Conservation (phyloP, 2,329 filamentous ascomycete species). For the Helotiales sp. region DNA sequence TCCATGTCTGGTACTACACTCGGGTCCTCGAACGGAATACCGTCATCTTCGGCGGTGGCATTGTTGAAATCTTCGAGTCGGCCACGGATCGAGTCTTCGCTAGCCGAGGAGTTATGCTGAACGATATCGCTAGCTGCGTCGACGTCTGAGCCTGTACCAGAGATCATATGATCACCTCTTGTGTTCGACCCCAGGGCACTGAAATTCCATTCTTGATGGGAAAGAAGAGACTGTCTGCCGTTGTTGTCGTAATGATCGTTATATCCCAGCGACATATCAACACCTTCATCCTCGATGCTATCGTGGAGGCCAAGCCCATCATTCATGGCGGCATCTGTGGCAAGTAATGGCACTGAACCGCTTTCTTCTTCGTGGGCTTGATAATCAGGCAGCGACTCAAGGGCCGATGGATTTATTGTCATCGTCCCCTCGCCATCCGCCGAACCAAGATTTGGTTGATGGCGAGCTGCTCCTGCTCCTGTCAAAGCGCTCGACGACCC, state of each 20-base stretch:
- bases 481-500: constrained; percentile 87
- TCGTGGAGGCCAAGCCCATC: constrained; percentile 21
- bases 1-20: constrained; percentile 31
- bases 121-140: constrained; percentile 32
- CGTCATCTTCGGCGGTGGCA: constrained; percentile 22
- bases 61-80: constrained; percentile 31
- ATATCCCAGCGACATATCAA: constrained; percentile 25
- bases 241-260: constrained; percentile 10
- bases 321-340: constrained; percentile 19
- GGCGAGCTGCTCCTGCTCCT: constrained; percentile 76
- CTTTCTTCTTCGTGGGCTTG: constrained; percentile 26
- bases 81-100: constrained; percentile 17
- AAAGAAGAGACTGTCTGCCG: neutral
- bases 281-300: constrained; percentile 35
- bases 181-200: constrained; percentile 11
- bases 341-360: constrained; percentile 18
- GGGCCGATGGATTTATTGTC: constrained; percentile 28
- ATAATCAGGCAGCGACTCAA: constrained; percentile 31
- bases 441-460: constrained; percentile 60
- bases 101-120: constrained; percentile 33
- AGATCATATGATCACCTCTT: constrained; percentile 20
- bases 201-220: constrained; percentile 22
- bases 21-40: constrained; percentile 25
- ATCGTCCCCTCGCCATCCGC: constrained; percentile 30
- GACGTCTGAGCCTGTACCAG: constrained; percentile 31